These are phyloP conservation scores for Clarireedia homoeocarpa DNA, from an alignment of 2,329 filamentous ascomycete genomes.

Conservation along the genomic window DNA sequence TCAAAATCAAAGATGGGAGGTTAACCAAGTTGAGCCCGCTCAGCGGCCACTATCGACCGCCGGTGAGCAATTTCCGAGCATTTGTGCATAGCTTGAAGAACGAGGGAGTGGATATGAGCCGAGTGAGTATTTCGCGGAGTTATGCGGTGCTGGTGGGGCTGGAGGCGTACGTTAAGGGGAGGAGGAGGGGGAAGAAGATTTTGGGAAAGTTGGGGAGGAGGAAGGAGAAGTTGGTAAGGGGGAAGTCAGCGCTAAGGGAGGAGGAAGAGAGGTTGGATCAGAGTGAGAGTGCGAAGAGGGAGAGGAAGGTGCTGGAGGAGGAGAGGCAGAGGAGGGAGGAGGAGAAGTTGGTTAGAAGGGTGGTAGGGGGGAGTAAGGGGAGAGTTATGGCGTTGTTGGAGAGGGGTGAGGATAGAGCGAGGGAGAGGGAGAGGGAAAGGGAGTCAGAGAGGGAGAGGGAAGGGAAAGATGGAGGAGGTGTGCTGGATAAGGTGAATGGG, in stretches of 20 bases:
- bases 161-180: constrained; percentile 68
- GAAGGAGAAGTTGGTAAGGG: neutral
- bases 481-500: too few species aligned
- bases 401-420: neutral
- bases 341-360: neutral
- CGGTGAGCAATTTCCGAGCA: constrained; percentile 67
- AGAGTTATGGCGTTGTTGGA: neutral
- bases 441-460: neutral
- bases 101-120: constrained; percentile 69
- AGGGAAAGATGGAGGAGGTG: neutral
- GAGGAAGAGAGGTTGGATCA: neutral
- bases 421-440: neutral
- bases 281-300: neutral
- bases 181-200: constrained; percentile 48
- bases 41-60: constrained; percentile 79
- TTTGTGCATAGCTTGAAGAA: constrained; percentile 69
- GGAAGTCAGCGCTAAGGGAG: neutral
- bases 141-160: constrained; percentile 78
- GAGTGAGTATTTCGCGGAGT: constrained; percentile 69
- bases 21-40: constrained; percentile 64
- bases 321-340: neutral
- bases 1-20: constrained; percentile 76
- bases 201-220: constrained; percentile 1
- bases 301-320: neutral
- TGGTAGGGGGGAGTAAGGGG: neutral